Evolutionary conservation across 495 filamentous ascomycete species (phyloP).

Genomic region (Filosporella fistucella): DNA sequence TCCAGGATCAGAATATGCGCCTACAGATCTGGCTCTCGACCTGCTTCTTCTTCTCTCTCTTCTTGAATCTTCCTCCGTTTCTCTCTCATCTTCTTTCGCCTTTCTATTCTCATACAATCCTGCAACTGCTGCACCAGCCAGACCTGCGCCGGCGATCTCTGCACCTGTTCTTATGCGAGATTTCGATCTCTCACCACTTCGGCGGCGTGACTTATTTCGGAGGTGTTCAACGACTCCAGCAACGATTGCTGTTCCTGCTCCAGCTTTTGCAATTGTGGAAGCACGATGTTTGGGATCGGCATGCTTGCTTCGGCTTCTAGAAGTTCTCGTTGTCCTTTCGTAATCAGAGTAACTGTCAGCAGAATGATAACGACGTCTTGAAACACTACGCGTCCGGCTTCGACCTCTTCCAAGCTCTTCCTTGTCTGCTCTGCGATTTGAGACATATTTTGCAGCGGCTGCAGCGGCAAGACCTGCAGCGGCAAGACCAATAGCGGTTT

Average conservation of each 20-base stretch:
- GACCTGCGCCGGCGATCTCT: slow-evolving; percentile 67
- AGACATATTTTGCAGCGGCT: slow-evolving; percentile 72
- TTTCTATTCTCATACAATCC: slow-evolving; percentile 78
- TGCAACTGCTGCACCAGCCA: slow-evolving; percentile 73
- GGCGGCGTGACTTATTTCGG: slow-evolving; percentile 66
- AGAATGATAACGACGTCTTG: slow-evolving; percentile 34
- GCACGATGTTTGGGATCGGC: slow-evolving; percentile 58
- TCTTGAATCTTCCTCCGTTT: slow-evolving; percentile 23
- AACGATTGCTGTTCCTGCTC: slow-evolving; percentile 70
- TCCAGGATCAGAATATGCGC: slow-evolving; percentile 41
- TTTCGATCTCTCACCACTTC: slow-evolving; percentile 45
- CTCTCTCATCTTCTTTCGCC: slow-evolving; percentile 58
- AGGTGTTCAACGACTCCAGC: slow-evolving; percentile 71
- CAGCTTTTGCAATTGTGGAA: slow-evolving; percentile 70
- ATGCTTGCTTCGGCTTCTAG: slow-evolving; percentile 40
- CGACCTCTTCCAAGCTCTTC: slow-evolving; percentile 65
- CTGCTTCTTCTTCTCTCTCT: slow-evolving; percentile 41
- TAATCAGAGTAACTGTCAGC: slow-evolving; percentile 20
- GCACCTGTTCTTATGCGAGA: slow-evolving; percentile 51
- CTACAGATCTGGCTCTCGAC: slow-evolving; percentile 49
- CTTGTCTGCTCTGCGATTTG: slow-evolving; percentile 61
- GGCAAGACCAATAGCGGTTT: slow-evolving; percentile 71
- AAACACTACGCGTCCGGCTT: slow-evolving; percentile 55
- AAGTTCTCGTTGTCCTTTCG: slow-evolving; percentile 29
- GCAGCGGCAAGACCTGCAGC: slow-evolving; percentile 72